Percentiles rank a stretch among this genome's conserved stretches.
phyloP scores from a whole-genome alignment of 2,329 filamentous ascomycete species.

The Cytospora leucostoma region DNA sequence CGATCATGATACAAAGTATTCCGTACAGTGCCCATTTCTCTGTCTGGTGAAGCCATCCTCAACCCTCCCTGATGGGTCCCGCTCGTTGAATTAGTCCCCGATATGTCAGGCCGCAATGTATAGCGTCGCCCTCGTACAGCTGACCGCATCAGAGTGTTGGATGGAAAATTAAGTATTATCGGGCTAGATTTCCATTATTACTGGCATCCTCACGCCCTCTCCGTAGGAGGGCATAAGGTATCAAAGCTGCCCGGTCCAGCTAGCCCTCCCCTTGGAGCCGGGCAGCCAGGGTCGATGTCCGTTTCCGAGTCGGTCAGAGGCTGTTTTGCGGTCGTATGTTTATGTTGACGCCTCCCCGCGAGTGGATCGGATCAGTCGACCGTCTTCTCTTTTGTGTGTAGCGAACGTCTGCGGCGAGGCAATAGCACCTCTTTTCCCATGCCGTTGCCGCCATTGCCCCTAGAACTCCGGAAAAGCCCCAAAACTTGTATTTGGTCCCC shows the following conservation, averaged over 20 bases:
- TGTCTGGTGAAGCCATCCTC: constrained; percentile 20
- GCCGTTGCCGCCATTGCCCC: constrained; percentile 44
- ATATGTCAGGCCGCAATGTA: constrained; percentile 7
- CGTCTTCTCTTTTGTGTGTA: constrained; percentile 40
- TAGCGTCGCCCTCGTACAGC: constrained; percentile 16
- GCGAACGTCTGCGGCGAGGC: constrained; percentile 47
- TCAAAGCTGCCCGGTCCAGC: constrained; percentile 33
- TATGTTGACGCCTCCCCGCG: constrained; percentile 31
- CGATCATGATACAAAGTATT: constrained; percentile 20
- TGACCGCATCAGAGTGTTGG: constrained; percentile 36
- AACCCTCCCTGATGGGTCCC: background rate
- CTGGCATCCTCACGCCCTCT: constrained; percentile 18
- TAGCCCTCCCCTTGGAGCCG: constrained; percentile 38
- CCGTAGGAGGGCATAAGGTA: constrained; percentile 15
- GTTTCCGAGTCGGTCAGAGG: constrained; percentile 23
- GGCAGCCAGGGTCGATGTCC: constrained; percentile 30
- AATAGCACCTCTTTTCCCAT: constrained; percentile 37
- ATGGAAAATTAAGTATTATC: constrained; percentile 46
- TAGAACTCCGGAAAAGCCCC: constrained; percentile 47
- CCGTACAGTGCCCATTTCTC: constrained; percentile 22
- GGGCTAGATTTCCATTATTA: constrained; percentile 36
- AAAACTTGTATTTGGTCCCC: constrained; percentile 36
- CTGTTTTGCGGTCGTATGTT: constrained; percentile 21
- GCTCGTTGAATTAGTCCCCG: constrained; percentile 11
- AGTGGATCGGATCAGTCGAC: constrained; percentile 24